Conservation (phyloP, 2,329 filamentous ascomycete species). For the Xylaria sp. region DNA sequence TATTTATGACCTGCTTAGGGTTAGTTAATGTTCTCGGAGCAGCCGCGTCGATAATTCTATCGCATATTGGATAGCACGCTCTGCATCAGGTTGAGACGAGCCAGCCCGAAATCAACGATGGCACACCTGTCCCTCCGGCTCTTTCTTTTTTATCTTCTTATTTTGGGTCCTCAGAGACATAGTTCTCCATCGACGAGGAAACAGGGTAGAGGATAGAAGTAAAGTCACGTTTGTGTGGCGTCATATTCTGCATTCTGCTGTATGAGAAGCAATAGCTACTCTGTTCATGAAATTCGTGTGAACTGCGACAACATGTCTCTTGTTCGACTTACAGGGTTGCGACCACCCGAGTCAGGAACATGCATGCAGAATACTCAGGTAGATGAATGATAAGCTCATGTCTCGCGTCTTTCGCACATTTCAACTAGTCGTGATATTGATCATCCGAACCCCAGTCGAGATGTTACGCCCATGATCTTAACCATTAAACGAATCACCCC, state of each 20-base stretch:
- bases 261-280: slow-evolving; percentile 32
- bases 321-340: slow-evolving; percentile 35
- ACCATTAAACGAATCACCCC: slow-evolving; percentile 3
- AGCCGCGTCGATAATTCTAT: not conserved
- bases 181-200: slow-evolving; percentile 1
- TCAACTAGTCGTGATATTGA: slow-evolving; percentile 5
- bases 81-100: slow-evolving; percentile 2
- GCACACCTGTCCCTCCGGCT: not conserved
- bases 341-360: slow-evolving; percentile 26
- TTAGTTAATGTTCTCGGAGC: not conserved
- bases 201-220: not conserved
- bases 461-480: slow-evolving; percentile 12
- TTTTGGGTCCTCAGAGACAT: not conserved
- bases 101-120: slow-evolving; percentile 17
- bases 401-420: slow-evolving; percentile 21
- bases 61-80: not conserved
- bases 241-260: slow-evolving; percentile 35
- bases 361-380: slow-evolving; percentile 15
- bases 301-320: slow-evolving; percentile 37
- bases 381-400: slow-evolving; percentile 25
- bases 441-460: slow-evolving; percentile 10
- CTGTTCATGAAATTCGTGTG: slow-evolving; percentile 16
- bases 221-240: slow-evolving; percentile 16
- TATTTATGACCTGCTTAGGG: not conserved
- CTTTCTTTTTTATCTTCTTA: not conserved